Conservation (phyloP, 768 basidiomycete species). For the Tephrocybe sp. region DNA sequence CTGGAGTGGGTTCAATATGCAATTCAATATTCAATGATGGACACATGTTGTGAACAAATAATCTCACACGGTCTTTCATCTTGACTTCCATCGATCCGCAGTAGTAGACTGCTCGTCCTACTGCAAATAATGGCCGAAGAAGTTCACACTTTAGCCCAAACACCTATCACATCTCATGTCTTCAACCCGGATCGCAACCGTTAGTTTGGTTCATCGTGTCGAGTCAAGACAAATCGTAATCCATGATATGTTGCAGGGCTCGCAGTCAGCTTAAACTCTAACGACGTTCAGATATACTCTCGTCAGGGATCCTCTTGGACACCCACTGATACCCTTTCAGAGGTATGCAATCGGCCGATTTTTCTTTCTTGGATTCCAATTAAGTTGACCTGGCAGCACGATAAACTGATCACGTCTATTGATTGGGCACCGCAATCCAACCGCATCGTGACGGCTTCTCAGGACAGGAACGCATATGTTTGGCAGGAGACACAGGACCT, state of each 20-base stretch:
- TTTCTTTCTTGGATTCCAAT: too few species aligned
- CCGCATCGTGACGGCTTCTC: conserved; percentile 97
- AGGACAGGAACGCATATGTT: conserved; percentile 98
- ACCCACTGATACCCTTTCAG: conserved; percentile 74
- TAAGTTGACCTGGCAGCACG: too few species aligned
- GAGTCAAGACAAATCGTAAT: neutral
- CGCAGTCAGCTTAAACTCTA: conserved; percentile 87
- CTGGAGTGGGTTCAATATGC: too few species aligned
- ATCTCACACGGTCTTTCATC: neutral
- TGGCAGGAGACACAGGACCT: conserved; percentile 86
- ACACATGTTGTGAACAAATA: neutral
- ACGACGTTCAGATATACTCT: conserved; percentile 82
- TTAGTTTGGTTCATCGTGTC: conserved; percentile 39
- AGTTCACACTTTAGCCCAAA: conserved; percentile 75
- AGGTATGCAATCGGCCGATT: too few species aligned
- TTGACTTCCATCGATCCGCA: conserved; percentile 28
- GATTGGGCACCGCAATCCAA: conserved; percentile 98
- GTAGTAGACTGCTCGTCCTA: conserved; percentile 92
- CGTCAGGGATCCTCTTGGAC: conserved; percentile 70
- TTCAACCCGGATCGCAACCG: conserved; percentile 89
- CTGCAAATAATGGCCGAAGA: conserved; percentile 64
- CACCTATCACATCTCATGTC: conserved; percentile 85
- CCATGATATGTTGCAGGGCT: conserved; percentile 72
- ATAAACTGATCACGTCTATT: conserved; percentile 96
- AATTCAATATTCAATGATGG: too few species aligned